A percentile compares a stretch with the other conserved stretches of the same genome.
Conservation (phyloP, 345 rosid genomes). For the Syzygium aqueum region DNA sequence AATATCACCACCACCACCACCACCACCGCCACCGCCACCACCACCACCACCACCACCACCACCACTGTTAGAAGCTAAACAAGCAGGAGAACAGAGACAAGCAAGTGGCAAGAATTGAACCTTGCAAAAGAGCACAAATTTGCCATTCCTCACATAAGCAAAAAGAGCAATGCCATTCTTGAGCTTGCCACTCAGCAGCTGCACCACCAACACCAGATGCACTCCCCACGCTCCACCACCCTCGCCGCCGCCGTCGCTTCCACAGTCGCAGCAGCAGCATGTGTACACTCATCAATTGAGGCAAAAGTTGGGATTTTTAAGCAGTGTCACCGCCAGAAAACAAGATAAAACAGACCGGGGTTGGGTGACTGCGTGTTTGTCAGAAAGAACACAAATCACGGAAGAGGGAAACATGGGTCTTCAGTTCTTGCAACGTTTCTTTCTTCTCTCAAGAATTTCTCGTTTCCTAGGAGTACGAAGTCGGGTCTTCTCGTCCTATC, state of each 20-base stretch:
- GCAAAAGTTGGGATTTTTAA: neutral
- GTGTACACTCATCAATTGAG: neutral
- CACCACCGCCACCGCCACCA: conserved; percentile 8
- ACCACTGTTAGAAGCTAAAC: conserved; percentile 4
- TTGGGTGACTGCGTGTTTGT: neutral
- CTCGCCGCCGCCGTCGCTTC: conserved; percentile 5
- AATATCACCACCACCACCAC: conserved; percentile 24
- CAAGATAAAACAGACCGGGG: neutral
- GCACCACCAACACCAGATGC: neutral
- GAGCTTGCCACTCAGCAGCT: neutral
- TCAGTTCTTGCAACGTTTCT: neutral
- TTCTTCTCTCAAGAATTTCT: neutral
- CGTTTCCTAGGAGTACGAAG: neutral
- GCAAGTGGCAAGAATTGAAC: neutral
- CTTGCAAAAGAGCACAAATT: neutral
- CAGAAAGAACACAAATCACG: neutral
- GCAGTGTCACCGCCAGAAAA: neutral
- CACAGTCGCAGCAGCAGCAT: conserved; percentile 1
- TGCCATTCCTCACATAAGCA: neutral
- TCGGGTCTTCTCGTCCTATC: neutral
- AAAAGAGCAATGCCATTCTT: conserved; percentile 1
- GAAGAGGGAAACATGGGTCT: neutral
- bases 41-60: conserved; percentile 5
- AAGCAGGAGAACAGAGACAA: neutral
- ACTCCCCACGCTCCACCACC: neutral